Base-by-base conservation (phyloP, 2,329 filamentous ascomycete species). In the Arthroderma sp. region DNA sequence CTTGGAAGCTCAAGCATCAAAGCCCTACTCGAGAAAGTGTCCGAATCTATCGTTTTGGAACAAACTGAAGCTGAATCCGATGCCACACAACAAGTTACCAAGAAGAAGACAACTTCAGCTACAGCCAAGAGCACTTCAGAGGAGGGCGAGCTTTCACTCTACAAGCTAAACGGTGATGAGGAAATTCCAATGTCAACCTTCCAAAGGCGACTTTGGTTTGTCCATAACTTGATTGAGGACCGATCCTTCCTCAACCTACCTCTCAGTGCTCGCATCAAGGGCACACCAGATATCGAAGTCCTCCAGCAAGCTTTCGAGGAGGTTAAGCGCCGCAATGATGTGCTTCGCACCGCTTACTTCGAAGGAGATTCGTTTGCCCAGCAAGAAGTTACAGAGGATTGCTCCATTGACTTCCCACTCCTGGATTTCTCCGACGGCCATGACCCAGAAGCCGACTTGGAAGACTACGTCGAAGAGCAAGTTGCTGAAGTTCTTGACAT, bases 111-210 rank as follows among this genome's bases (percentile, higher is more conserved):
- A 29, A 8, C 10, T 27, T 36, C 41, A 22, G 30, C 32, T 8
- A 43, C 10, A 7, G 31, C 32, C 22, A 36, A 30, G 6, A 11
- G 22, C 37, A 28, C 41, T 31, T 32, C n/a, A 29, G 41, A 43
- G 6, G 8, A 43, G 8, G 41, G 49, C 15, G 49, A 50, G 15
- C 48, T 41, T 10, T 40, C 43, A 7, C 39, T 53, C 47, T 49
- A 54, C 42, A 50, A 49, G 22, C 38, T 52, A 7, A 38, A 38
- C 3, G 9, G 39, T 37, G 39, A 27, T 10, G 29, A 43, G 10
- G 41, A 47, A 15, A 39, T 55, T 41, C 56, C 55, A 9, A 53
- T 58, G 49, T 58, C 56, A 1, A 52, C 51, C 38, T 56, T 49
- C 44, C 54, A 56, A 42, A 50, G 50, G 30, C 49, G 54, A 36